phyloP scores from a whole-genome alignment of 2,329 filamentous ascomycete genomes.

The Hymenoscyphus salicellus region DNA sequence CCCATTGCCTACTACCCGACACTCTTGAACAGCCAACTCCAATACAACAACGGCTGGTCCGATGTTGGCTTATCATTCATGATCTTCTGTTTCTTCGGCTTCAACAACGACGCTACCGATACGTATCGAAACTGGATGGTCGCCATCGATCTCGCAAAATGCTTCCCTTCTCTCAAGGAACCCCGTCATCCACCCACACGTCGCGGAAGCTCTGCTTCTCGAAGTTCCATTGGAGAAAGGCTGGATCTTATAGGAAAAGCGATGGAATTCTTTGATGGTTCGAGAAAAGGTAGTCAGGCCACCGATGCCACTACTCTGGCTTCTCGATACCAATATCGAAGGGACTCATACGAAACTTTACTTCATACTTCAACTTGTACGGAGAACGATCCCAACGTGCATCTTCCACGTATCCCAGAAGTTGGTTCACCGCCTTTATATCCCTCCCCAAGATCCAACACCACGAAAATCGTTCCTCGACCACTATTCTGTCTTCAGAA shows the following conservation, averaged over 20 bases:
- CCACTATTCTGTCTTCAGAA: slow-evolving; percentile 23
- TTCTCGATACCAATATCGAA: not conserved
- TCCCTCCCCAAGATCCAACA: not conserved
- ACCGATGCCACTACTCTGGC: not conserved
- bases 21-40: slow-evolving; percentile 38
- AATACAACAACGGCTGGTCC: slow-evolving; percentile 57
- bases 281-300: slow-evolving; percentile 15
- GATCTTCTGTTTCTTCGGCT: slow-evolving; percentile 63
- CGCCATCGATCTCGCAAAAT: slow-evolving; percentile 24
- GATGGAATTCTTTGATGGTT: slow-evolving; percentile 27
- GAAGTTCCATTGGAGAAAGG: slow-evolving; percentile 13
- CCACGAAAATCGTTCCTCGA: not conserved
- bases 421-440: slow-evolving; percentile 8
- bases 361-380: slow-evolving; percentile 2
- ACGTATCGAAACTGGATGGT: slow-evolving; percentile 44
- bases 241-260: slow-evolving; percentile 30
- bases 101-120: slow-evolving; percentile 56
- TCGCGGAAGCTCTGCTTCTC: slow-evolving; percentile 2
- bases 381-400: not conserved
- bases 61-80: slow-evolving; percentile 52
- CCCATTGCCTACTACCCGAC: slow-evolving; percentile 46
- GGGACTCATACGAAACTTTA: not conserved
- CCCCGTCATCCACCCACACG: slow-evolving; percentile 8
- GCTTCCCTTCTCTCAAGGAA: slow-evolving; percentile 26
- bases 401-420: not conserved